Conservation (phyloP, 345 rosid genomes). For the Leavenworthia alabamica region DNA sequence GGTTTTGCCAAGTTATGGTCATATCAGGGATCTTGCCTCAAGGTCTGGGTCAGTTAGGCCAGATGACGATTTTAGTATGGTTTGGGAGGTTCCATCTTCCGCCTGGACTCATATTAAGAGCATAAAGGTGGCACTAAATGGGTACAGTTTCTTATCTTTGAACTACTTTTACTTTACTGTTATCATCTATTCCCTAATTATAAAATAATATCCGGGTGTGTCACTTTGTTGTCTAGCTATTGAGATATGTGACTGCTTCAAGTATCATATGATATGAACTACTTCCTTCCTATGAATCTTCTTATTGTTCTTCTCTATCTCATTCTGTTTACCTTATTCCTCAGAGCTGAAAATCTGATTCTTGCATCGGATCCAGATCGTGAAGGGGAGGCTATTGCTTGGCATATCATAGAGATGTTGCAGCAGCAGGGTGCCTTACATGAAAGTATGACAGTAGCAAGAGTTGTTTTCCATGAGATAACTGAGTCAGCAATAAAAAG, state of each 20-base stretch:
- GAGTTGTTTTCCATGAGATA: slow-evolving; percentile 94
- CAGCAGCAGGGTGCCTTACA: slow-evolving; percentile 85
- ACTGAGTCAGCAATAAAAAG: slow-evolving; percentile 82
- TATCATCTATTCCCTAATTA: background rate
- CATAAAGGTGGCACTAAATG: slow-evolving; percentile 76
- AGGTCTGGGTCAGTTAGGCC: slow-evolving; percentile 98
- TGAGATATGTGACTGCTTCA: slow-evolving; percentile 18
- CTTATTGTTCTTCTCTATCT: slow-evolving; percentile 29
- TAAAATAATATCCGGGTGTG: slow-evolving; percentile 2
- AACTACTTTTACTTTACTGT: background rate
- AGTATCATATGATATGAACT: slow-evolving; percentile 16
- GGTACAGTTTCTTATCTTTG: slow-evolving; percentile 41
- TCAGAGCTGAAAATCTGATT: slow-evolving; percentile 91
- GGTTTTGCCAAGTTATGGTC: slow-evolving; percentile 96
- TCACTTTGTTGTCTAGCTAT: slow-evolving; percentile 9
- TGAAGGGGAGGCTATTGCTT: slow-evolving; percentile 99
- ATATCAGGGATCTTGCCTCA: slow-evolving; percentile 91
- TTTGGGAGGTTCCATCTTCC: slow-evolving; percentile 96
- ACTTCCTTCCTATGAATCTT: slow-evolving; percentile 6
- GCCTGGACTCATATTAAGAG: slow-evolving; percentile 99
- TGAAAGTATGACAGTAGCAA: slow-evolving; percentile 61
- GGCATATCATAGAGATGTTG: slow-evolving; percentile 99
- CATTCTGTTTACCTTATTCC: slow-evolving; percentile 37
- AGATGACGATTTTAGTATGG: slow-evolving; percentile 95
- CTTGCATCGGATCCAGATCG: slow-evolving; percentile 99